Evolutionary conservation across 2,329 filamentous ascomycete species (phyloP), one percentile per base, ranked within the genome.

Genomic region (Cladosporium velox): DNA sequence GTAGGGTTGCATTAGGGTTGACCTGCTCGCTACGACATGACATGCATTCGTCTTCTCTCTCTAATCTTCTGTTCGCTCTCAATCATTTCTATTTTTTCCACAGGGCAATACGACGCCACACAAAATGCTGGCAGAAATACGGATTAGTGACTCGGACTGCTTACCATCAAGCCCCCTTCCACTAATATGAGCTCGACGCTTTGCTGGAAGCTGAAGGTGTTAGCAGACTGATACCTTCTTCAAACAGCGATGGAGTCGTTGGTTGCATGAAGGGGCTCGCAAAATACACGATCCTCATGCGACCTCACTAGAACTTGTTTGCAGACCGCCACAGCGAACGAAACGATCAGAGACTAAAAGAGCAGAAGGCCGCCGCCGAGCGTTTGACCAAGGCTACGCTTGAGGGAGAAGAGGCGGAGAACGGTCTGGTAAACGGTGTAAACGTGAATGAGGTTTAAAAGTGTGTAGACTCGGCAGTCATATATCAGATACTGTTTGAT

Each of bases 221-320:
- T 1, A 72, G 69, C 59, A 65, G 72, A 12, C 51, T 74, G 14
- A 70, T 69, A 68, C 66, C 69, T 4, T 69, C 67, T 5, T 69
- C 70, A 3, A 74, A 74, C 34, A 68, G 72, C 2, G 72, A 74
- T 44, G 30, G 72, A 44, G 74, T 59, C 12, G 71, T 74, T 3
- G 72, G 73, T 30, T 76, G 76, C 68, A 89, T 89, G 84, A 88
- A 90, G 77, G 88, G 90, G 75, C 84, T 90, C 75, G 87, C 90
- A 3, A 90, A 90, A 74, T 89, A 88, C 71, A 90, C 86, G 0
- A 82, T 90, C 32, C 68, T 90, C 1, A 89, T 90, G 86, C 77
- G 86, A 60, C 84, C 84, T 24, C 85, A 88, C 69, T 83, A 88
- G 68, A 82, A 82, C 32, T 74, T 89, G 2, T 89, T 90, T 72